Base-by-base conservation (phyloP, 371 early-diverging fungal genomes). In the Blakeslea trispora region DNA sequence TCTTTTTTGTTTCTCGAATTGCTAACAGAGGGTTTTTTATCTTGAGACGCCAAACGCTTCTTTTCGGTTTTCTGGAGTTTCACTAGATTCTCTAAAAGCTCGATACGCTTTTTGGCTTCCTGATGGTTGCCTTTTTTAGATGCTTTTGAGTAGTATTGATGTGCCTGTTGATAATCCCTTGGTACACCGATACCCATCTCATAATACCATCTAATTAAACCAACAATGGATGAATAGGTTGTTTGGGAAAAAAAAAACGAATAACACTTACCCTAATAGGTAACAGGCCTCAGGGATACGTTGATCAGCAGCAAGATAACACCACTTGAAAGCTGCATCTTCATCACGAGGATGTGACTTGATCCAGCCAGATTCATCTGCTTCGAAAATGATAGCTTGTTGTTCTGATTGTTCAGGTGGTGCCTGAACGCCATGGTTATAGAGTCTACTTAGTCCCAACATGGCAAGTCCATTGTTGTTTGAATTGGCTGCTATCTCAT, bases 251-350 rank as follows among this genome's bases (percentile, higher is more conserved):
- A 18, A 24, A 59, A 10, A 56, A 35, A 17, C 2, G 28, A 5
- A 19, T 10, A 24, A 7, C 2, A 61, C 54, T 57, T 67, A 75
- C 75, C 77, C 77, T 46, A 76, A 53, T 31, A 73, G 45, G 51
- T 66, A 78, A 31, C 53, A 60, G 9, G 79, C 79, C 48, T 75
- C 72, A 18, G 62, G 63, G n/a, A 71, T 31, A 17, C 58, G 61
- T 40, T 59, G 52, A 10, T 67, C 66, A 22, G 72, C 74, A n/a
- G 75, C 75, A 22, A 61, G 48, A 51, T 64, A 66, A 59, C 79
- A 78, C 79, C 79, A 78, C 42, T 45, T 53, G 43, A 73, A 78
- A 0, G 79, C 69, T 13, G 54, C 59, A 60, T 75, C 85, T 46
- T 84, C 83, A 14, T 86, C 74, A 13, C 62, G 55, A 1, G 53